These are phyloP conservation scores for Urtica urens DNA, from an alignment of 306 rosid species.

Conservation along the genomic window DNA sequence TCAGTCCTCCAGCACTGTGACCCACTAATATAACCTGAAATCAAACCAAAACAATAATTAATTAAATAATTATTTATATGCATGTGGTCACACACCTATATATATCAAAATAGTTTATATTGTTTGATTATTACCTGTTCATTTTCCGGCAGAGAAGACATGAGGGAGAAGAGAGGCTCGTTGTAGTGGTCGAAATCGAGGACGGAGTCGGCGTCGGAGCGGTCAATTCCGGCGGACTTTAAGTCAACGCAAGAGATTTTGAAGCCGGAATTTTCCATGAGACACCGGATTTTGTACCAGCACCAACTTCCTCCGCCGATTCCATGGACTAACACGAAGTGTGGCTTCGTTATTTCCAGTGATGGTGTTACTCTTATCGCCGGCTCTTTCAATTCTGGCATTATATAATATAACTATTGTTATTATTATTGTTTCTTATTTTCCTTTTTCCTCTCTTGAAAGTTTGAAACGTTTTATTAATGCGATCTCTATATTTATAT, in stretches of 20 bases:
- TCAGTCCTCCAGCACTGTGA: conserved; percentile 90
- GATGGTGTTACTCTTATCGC: background rate
- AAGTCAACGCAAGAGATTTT: conserved; percentile 75
- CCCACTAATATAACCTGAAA: conserved; percentile 76
- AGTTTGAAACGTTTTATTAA: no score
- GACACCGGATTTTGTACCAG: conserved; percentile 85
- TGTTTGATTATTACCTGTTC: conserved; percentile 54
- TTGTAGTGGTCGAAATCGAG: conserved; percentile 68
- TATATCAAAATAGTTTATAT: background rate
- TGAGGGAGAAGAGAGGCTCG: conserved; percentile 62
- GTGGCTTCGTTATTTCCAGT: conserved; percentile 20
- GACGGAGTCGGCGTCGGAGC: conserved; percentile 46
- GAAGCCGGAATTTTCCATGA: conserved; percentile 85
- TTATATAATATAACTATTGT: conserved; percentile 1
- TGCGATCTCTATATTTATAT: no score
- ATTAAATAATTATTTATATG: background rate
- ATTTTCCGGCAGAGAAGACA: conserved; percentile 49
- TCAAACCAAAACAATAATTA: background rate
- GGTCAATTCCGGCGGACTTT: conserved; percentile 65
- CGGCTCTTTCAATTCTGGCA: conserved; percentile 4
- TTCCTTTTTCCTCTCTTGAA: background rate
- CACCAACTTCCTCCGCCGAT: conserved; percentile 81
- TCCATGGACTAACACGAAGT: conserved; percentile 92
- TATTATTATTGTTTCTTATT: background rate
- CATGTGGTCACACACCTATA: background rate